Evolutionary conservation across 2,329 filamentous ascomycete genomes (phyloP), one percentile per base, ranked within the genome.

Genomic region (Diaporthe ampelina): DNA sequence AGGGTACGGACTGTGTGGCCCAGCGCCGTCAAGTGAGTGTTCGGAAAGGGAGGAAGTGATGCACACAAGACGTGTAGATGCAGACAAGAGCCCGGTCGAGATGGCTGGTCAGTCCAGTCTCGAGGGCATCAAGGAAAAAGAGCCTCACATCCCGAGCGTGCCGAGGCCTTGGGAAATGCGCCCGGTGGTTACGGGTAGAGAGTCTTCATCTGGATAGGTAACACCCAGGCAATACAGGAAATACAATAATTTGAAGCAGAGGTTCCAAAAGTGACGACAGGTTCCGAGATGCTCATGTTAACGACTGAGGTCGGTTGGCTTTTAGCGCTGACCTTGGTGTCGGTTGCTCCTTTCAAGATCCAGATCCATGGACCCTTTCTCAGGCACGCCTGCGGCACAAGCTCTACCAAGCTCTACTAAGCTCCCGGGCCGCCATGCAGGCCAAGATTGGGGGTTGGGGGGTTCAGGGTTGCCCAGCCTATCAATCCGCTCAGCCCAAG

Each of bases 361-460:
- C 63, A 37, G 63, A 52, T 67, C 61, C 17, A 10, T 15, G 48
- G 32, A 21, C 40, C 48, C 63, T 54, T n/a, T 21, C 63, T 19
- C 48, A 68, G 32, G 63, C 63, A 68, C 48, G 63, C 11, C 63
- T 68, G 48, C 63, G 63, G 63, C 63, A 40, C 63, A 54, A 37
- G 11, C 19, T 45, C 63, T 19, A 52, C 45, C 63, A 67, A 52
- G 45, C 45, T 52, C 45, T 26, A 52, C 43, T n/a, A 52, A 52
- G 63, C 40, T 17, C 61, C 29, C 61, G 61, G 61, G 26, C 61
- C 61, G 45, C 63, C 63, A 32, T 68, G 63, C 63, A 68, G 63
- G 63, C 63, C 63, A 68, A 40, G 63, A 26, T 37, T 29, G 61
- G 59, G 43, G 43, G 48, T n/a, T 24, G n/a, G 8, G 19, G 8